Conservation (phyloP, 768 basidiomycete genomes). For the Calocybe gangraenosa region DNA sequence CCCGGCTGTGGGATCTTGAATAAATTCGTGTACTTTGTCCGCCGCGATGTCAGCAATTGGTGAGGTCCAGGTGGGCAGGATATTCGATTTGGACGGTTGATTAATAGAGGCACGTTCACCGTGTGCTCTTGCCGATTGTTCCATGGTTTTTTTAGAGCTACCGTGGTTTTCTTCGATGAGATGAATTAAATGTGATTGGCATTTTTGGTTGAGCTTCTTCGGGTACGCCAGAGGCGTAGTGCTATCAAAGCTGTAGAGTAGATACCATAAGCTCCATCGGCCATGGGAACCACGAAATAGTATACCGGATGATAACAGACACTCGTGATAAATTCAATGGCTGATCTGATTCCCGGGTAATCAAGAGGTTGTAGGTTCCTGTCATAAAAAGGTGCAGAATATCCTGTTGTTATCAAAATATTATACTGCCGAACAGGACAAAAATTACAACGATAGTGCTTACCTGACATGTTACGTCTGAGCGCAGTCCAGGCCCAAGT, state of each 20-base stretch:
- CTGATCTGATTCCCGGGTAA: conserved; percentile 55
- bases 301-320: conserved; percentile 60
- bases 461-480: conserved; percentile 19
- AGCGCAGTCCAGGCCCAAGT: conserved; percentile 26
- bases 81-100: too few relatives aligned
- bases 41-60: conserved; percentile 48
- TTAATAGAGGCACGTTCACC: too few relatives aligned
- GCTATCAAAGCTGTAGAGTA: conserved; percentile 2
- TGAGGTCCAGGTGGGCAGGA: conserved; percentile 11
- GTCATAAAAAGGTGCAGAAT: conserved; percentile 44
- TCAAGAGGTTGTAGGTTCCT: conserved; percentile 61
- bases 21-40: conserved; percentile 33
- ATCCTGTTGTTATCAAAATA: conserved; percentile 28
- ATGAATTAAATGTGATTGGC: conserved; percentile 3
- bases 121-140: too few relatives aligned
- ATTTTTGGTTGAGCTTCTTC: not conserved
- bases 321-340: conserved; percentile 57
- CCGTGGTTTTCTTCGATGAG: not conserved
- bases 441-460: not conserved
- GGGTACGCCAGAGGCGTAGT: not conserved
- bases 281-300: not conserved
- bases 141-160: too few relatives aligned
- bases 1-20: conserved; percentile 62
- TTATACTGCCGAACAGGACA: conserved; percentile 2
- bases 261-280: not conserved